phyloP scores from a whole-genome alignment of 1,284 basidiomycete species.

The Peniophora sp. region DNA sequence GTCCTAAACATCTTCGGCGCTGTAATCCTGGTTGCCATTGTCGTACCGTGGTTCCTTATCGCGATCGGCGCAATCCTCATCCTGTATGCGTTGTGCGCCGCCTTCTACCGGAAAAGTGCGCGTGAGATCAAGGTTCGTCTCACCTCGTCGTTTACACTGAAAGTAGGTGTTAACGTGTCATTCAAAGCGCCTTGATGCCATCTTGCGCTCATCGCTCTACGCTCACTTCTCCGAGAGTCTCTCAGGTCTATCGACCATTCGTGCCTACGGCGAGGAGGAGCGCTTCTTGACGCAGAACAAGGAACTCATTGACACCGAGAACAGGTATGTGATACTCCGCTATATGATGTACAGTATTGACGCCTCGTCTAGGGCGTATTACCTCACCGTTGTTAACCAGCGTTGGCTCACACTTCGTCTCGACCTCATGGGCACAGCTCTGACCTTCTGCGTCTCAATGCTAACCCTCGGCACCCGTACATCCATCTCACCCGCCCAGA shows the following conservation, averaged over 20 bases:
- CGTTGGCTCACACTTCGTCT: slow-evolving; percentile 87
- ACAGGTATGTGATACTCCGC: slow-evolving; percentile 57
- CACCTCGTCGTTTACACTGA: neutral
- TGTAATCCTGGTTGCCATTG: slow-evolving; percentile 70
- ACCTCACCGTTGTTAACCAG: slow-evolving; percentile 75
- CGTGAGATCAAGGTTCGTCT: slow-evolving; percentile 73
- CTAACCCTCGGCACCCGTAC: slow-evolving; percentile 43
- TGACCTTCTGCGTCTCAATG: slow-evolving; percentile 63
- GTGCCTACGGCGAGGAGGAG: slow-evolving; percentile 68
- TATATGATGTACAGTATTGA: slow-evolving; percentile 40
- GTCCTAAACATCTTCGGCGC: slow-evolving; percentile 61
- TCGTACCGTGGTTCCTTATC: slow-evolving; percentile 82
- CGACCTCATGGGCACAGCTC: slow-evolving; percentile 72
- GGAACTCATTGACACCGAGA: slow-evolving; percentile 70
- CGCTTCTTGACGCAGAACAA: slow-evolving; percentile 66
- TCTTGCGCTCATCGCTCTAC: slow-evolving; percentile 66
- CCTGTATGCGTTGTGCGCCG: slow-evolving; percentile 57
- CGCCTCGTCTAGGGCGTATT: slow-evolving; percentile 58
- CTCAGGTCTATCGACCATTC: slow-evolving; percentile 77
- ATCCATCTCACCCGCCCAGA: slow-evolving; percentile 57
- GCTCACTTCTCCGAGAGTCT: slow-evolving; percentile 88
- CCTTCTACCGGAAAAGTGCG: slow-evolving; percentile 84
- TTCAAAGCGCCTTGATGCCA: slow-evolving; percentile 35
- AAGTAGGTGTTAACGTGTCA: no score
- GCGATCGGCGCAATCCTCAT: slow-evolving; percentile 54